A percentile compares a stretch with the other conserved stretches of the same genome.
Evolutionary conservation across 2,329 filamentous ascomycete genomes (phyloP).

Genomic region (Sphaceloma murrayae): DNA sequence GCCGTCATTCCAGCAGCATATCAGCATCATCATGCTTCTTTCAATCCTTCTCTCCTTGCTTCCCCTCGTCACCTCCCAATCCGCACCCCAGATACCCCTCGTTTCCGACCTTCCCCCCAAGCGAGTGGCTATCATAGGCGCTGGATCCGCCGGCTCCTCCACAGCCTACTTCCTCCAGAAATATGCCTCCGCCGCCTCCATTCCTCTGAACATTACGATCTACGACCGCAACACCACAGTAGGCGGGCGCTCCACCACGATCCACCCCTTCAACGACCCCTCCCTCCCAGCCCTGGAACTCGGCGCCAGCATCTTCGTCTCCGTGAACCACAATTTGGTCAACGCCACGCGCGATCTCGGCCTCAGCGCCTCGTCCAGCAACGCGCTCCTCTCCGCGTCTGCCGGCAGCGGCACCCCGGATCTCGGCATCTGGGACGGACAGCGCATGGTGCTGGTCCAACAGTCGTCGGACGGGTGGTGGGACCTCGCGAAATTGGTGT

Average conservation of each 20-base stretch:
- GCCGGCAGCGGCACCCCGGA: conserved; percentile 40
- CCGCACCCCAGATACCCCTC: background rate
- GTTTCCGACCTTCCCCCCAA: background rate
- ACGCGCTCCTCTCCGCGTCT: conserved; percentile 31
- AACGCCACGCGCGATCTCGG: conserved; percentile 62
- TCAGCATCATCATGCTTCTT: background rate
- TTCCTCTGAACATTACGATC: conserved; percentile 68
- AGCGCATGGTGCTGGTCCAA: conserved; percentile 59
- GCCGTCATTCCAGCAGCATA: background rate
- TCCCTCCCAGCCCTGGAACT: conserved; percentile 61
- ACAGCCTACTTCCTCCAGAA: conserved; percentile 72
- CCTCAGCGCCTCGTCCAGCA: conserved; percentile 42
- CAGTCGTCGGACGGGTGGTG: conserved; percentile 61
- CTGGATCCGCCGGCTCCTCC: conserved; percentile 79
- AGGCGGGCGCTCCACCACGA: conserved; percentile 79
- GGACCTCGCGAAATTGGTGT: conserved; percentile 68
- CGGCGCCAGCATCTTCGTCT: conserved; percentile 85
- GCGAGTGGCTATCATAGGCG: conserved; percentile 47
- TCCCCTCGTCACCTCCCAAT: background rate
- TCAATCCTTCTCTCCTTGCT: background rate
- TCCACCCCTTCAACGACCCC: conserved; percentile 62
- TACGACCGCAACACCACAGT: conserved; percentile 72
- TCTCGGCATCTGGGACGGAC: conserved; percentile 81
- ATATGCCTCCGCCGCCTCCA: conserved; percentile 52
- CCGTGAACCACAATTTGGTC: conserved; percentile 71